Conservation (phyloP, 2,329 filamentous ascomycete species). For the Karstenula rhodostoma region DNA sequence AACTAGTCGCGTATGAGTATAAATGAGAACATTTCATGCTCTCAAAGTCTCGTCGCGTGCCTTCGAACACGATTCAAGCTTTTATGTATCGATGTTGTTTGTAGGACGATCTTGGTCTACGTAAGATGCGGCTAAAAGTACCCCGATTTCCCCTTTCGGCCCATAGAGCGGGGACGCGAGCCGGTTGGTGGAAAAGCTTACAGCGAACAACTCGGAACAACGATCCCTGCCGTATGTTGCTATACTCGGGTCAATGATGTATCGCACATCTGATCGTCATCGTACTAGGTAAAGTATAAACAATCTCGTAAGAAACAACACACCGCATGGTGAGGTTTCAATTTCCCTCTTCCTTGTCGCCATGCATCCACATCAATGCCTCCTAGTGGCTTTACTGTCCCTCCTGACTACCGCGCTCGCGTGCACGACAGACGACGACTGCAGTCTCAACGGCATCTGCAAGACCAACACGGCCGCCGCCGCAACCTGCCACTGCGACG, state of each 20-base stretch:
- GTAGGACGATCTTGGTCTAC: not conserved
- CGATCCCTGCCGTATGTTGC: not conserved
- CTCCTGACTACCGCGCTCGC: not conserved
- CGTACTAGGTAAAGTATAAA: not conserved
- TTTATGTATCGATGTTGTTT: too few species aligned
- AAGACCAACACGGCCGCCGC: slow-evolving; percentile 9
- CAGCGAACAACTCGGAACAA: not conserved
- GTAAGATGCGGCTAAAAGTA: not conserved
- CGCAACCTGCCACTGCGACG: slow-evolving; percentile 41
- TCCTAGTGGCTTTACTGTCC: not conserved
- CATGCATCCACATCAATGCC: too few species aligned
- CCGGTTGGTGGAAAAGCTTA: slow-evolving; percentile 5
- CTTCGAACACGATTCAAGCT: too few species aligned
- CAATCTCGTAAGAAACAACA: too few species aligned
- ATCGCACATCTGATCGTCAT: not conserved
- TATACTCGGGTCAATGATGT: not conserved
- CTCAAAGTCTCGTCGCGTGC: not conserved
- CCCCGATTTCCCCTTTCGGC: not conserved
- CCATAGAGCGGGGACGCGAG: not conserved
- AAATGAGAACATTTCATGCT: too few species aligned
- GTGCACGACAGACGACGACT: slow-evolving; percentile 47
- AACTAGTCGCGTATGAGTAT: too few species aligned
- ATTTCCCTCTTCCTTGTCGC: too few species aligned
- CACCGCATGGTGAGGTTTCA: too few species aligned
- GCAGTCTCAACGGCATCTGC: slow-evolving; percentile 53